phyloP scores from a whole-genome alignment of 768 basidiomycete species.

The Tylopilus felleus region DNA sequence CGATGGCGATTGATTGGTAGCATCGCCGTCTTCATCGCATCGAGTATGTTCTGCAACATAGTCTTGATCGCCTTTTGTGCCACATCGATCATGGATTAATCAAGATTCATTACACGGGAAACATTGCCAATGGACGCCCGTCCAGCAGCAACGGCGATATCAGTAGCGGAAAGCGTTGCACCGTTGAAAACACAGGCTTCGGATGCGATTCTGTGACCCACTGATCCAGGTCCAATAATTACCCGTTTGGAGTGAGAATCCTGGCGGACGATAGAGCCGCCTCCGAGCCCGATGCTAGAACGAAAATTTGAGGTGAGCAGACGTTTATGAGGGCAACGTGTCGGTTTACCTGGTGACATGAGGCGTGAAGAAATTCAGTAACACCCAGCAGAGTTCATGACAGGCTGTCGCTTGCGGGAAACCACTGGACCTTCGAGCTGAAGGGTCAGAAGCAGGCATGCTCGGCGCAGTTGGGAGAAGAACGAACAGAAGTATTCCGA shows the following conservation, averaged over 20 bases:
- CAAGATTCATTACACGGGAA: slow-evolving; percentile 21
- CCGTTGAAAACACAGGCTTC: slow-evolving; percentile 59
- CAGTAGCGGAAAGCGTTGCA: slow-evolving; percentile 54
- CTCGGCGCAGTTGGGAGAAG: not conserved
- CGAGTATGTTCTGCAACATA: slow-evolving; percentile 47
- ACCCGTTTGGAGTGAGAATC: slow-evolving; percentile 35
- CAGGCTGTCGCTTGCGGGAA: slow-evolving; percentile 65
- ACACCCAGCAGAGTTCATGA: slow-evolving; percentile 57
- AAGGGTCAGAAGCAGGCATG: slow-evolving; percentile 9
- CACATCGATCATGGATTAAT: slow-evolving; percentile 28
- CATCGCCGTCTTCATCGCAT: slow-evolving; percentile 73
- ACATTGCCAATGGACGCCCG: slow-evolving; percentile 30
- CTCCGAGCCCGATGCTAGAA: slow-evolving; percentile 57
- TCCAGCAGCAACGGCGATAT: slow-evolving; percentile 47
- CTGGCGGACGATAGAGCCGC: slow-evolving; percentile 52
- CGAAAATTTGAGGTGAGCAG: slow-evolving; percentile 1
- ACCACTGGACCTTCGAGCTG: slow-evolving; percentile 40
- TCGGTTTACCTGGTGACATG: slow-evolving; percentile 40
- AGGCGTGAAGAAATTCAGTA: slow-evolving; percentile 60
- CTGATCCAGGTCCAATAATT: slow-evolving; percentile 61
- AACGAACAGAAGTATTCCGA: slow-evolving; percentile 53
- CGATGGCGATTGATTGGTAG: slow-evolving; percentile 84
- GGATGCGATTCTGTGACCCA: slow-evolving; percentile 50
- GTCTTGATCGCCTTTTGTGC: slow-evolving; percentile 41
- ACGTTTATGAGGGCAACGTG: not conserved